phyloP scores from a whole-genome alignment of 1,139 yeast species.

The Geotrichum candidum region DNA sequence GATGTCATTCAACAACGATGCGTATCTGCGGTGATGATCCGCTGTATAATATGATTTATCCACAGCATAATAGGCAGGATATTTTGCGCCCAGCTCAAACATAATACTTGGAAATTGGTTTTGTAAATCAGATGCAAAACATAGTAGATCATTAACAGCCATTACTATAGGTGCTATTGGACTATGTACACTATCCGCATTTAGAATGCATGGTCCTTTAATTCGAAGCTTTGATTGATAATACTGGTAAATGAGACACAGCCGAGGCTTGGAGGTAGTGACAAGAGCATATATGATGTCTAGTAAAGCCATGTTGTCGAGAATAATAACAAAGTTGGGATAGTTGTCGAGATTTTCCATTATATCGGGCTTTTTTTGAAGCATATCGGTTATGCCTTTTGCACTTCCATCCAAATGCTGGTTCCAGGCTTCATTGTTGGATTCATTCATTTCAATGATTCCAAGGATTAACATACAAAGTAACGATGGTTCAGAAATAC shows the following conservation, averaged over 20 bases:
- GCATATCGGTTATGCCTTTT: slow-evolving; percentile 8
- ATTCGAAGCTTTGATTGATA: background rate
- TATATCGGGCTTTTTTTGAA: slow-evolving; percentile 1
- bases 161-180: background rate
- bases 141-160: background rate
- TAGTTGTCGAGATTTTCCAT: slow-evolving; percentile 4
- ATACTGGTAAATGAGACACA: background rate
- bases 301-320: slow-evolving; percentile 10
- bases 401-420: slow-evolving; percentile 15
- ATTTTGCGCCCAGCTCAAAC: background rate
- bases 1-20: background rate
- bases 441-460: slow-evolving; percentile 14
- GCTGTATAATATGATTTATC: slow-evolving; percentile 1
- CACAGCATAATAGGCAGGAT: background rate
- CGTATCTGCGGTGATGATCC: slow-evolving; percentile 2
- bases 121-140: slow-evolving; percentile 4
- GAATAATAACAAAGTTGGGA: background rate
- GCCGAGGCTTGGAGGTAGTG: background rate
- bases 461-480: slow-evolving; percentile 14
- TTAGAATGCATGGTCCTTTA: background rate
- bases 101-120: background rate
- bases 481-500: slow-evolving; percentile 11
- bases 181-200: background rate
- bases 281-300: slow-evolving; percentile 3
- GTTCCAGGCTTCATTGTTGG: slow-evolving; percentile 6